Base-by-base conservation (phyloP, 2,329 filamentous ascomycete species). In the Penicillium aurantiogriseum region DNA sequence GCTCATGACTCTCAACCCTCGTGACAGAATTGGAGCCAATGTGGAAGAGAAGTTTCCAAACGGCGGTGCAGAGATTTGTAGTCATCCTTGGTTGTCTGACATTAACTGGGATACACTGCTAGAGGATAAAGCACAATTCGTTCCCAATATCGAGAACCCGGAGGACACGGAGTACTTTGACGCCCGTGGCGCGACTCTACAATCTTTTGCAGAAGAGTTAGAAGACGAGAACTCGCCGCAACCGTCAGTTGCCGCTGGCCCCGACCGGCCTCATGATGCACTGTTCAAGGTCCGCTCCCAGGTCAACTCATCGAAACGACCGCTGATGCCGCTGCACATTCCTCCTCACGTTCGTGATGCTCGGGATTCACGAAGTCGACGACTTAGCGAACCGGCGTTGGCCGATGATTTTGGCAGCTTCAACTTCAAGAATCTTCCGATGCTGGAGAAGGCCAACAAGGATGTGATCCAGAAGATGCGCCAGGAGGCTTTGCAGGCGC, bases 141-240 rank as follows among this genome's bases (percentile, higher is more conserved):
- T 99, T 11, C 94, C 94, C 0, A 89, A 90, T 40, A 88, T 90
- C 1, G 91, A 96, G 69, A 93, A 99, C 65, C 92, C 91, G 0
- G 94, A 99, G 73, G 93, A 99, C 69, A 99, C 94, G 0, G 95
- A 99, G 70, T 99, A 99, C 71, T 99, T 99, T 67, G 94, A 99
- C 76, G 78, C 91, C 23, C 85, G 94, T 63, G 94, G 94, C 29
- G 94, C 94, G 17, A 95, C 92, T 1, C 82, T 97, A 64, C 91
- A 96, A 68, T 90, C 90, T 3, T 99, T 99, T 73, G 88, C 89
- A 0, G 92, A 96, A 62, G 94, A 99, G 72, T 88, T 97, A 68
- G 93, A 97, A 71, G 94, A 97, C 67, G 90, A 95, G 69, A 77
- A 83, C 42, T 88, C 91, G 0, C 90, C 92, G 9, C 86, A 89